Conservation (phyloP, 345 rosid genomes). For the Acer yangbiense region DNA sequence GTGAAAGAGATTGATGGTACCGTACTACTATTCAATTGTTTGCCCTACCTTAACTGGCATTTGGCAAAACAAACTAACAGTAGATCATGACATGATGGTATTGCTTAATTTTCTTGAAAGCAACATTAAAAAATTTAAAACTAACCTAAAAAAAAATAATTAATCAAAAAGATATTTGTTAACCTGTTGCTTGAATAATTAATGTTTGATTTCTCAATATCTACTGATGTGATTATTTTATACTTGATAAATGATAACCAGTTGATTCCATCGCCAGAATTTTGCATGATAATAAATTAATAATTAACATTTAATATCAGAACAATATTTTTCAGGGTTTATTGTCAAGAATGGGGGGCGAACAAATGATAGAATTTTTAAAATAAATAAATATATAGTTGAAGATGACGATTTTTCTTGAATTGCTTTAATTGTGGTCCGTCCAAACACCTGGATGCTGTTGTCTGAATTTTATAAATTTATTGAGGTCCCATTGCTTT, state of each 20-base stretch:
- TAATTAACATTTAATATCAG: background rate
- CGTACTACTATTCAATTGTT: no score
- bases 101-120: no score
- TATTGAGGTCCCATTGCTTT: background rate
- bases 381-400: no score
- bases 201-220: background rate
- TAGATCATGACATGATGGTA: no score
- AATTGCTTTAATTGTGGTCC: background rate
- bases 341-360: background rate
- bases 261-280: background rate
- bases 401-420: background rate
- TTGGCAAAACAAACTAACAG: no score
- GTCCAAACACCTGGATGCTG: background rate
- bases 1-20: no score
- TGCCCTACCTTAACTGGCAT: no score
- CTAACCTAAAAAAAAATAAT: no score
- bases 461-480: no score
- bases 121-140: no score
- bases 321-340: no score
- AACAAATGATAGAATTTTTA: background rate
- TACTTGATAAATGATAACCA: background rate
- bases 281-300: background rate
- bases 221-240: background rate
- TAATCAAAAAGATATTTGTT: no score
- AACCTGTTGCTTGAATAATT: background rate